Evolutionary conservation across 2,329 filamentous ascomycete genomes (phyloP).

Genomic region (Knufia fluminis): DNA sequence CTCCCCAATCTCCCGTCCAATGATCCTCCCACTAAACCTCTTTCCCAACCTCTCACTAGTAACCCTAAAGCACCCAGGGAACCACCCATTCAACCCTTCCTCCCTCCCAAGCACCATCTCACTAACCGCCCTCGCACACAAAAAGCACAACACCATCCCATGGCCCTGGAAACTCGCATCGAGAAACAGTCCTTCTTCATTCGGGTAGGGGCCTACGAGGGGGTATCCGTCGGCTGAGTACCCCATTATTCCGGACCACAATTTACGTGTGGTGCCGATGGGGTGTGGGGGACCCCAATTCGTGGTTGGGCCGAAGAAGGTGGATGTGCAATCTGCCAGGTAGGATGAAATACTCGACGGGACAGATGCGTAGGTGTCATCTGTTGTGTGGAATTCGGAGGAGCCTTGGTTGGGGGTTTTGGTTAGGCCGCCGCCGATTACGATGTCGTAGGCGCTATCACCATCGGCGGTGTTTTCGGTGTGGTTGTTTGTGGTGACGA

Average conservation of each 20-base stretch:
- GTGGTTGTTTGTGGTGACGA: not conserved
- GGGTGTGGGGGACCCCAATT: slow-evolving; percentile 36
- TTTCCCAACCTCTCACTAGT: slow-evolving; percentile 16
- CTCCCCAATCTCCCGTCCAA: not conserved
- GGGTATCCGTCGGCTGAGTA: slow-evolving; percentile 46
- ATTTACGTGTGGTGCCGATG: slow-evolving; percentile 37
- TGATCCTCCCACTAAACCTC: slow-evolving; percentile 12
- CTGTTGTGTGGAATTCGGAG: slow-evolving; percentile 22
- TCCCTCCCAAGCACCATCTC: slow-evolving; percentile 15
- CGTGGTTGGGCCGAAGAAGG: slow-evolving; percentile 28
- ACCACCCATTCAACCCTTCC: slow-evolving; percentile 14
- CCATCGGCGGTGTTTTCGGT: not conserved
- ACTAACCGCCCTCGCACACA: slow-evolving; percentile 16
- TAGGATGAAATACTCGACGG: slow-evolving; percentile 9
- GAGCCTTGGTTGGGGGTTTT: slow-evolving; percentile 14
- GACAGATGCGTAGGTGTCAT: slow-evolving; percentile 22
- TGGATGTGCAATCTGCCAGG: slow-evolving; percentile 22
- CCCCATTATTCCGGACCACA: slow-evolving; percentile 52
- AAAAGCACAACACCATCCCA: slow-evolving; percentile 20
- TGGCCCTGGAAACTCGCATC: slow-evolving; percentile 19
- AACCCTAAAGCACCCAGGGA: slow-evolving; percentile 17
- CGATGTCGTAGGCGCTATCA: slow-evolving; percentile 26
- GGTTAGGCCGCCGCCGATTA: slow-evolving; percentile 23
- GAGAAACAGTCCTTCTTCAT: slow-evolving; percentile 24
- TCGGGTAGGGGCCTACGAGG: slow-evolving; percentile 41